Conservation (phyloP, 1,284 basidiomycete species). For the Naganishia albida region DNA sequence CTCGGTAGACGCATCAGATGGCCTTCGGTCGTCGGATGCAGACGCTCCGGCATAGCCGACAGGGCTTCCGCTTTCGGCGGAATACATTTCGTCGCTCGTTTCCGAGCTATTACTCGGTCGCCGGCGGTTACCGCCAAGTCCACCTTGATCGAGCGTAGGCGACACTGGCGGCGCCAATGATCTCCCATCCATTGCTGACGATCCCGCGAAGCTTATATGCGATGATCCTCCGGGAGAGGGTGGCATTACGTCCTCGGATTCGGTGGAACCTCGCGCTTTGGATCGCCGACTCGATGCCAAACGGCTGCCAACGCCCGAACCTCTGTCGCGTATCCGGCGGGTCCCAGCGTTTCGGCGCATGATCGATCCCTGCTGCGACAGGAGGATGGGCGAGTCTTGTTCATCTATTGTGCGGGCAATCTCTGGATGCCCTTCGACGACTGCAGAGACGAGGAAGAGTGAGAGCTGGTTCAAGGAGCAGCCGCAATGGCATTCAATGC, state of each 20-base stretch:
- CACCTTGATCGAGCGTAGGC: not conserved
- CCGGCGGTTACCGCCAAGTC: not conserved
- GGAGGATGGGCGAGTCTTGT: conserved; percentile 83
- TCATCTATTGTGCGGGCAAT: conserved; percentile 60
- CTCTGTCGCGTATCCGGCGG: conserved; percentile 81
- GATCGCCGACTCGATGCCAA: conserved; percentile 70
- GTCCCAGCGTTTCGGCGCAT: conserved; percentile 89
- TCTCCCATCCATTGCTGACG: not conserved
- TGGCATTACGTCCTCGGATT: conserved; percentile 4
- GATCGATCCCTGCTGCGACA: conserved; percentile 80
- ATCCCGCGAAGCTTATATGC: not conserved
- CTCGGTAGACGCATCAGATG: conserved; percentile 71
- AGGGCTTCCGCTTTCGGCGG: conserved; percentile 36
- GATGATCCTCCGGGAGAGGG: conserved; percentile 4
- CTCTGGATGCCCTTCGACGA: conserved; percentile 43
- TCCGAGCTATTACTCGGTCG: conserved; percentile 27
- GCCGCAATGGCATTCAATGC: conserved; percentile 47
- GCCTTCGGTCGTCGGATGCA: conserved; percentile 32
- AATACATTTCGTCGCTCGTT: conserved; percentile 40
- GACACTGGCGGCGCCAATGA: not conserved
- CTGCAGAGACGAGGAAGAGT: conserved; percentile 32
- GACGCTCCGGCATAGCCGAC: conserved; percentile 8
- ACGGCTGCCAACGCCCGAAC: conserved; percentile 71
- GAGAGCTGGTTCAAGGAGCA: not conserved
- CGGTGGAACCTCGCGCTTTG: conserved; percentile 35